phyloP scores from a whole-genome alignment of 208 protist species.

The Naegleria fowleri region DNA sequence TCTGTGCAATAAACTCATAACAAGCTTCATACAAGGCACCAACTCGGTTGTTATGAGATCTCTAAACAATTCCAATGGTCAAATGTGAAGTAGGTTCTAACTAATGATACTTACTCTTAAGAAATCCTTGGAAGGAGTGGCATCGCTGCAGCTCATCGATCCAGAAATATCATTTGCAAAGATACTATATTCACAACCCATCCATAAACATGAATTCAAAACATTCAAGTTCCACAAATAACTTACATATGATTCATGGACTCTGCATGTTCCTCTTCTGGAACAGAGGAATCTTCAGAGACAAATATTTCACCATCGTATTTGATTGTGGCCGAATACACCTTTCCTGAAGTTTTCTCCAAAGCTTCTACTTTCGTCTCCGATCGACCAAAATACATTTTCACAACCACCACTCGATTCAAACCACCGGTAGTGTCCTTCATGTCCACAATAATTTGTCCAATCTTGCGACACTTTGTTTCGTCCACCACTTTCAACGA shows the following conservation, averaged over 20 bases:
- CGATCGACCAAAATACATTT: conserved; percentile 9
- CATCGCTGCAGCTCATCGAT: background rate
- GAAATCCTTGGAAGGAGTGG: background rate
- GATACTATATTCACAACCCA: background rate
- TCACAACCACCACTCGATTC: background rate
- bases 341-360: background rate
- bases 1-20: background rate
- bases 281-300: too few species aligned
- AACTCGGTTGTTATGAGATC: background rate
- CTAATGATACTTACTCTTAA: background rate
- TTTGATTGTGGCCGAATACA: background rate
- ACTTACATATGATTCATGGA: too few species aligned
- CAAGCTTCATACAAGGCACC: background rate
- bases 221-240: too few species aligned
- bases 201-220: too few species aligned
- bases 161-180: conserved; percentile 10
- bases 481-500: background rate
- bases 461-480: background rate
- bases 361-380: background rate
- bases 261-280: too few species aligned
- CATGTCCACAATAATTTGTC: background rate
- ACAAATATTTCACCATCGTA: background rate
- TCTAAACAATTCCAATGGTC: too few species aligned
- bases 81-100: too few species aligned
- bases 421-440: background rate